Percentiles rank a stretch among this genome's conserved stretches.
Conservation (phyloP, 2,329 filamentous ascomycete genomes). For the Colletotrichum phormii region DNA sequence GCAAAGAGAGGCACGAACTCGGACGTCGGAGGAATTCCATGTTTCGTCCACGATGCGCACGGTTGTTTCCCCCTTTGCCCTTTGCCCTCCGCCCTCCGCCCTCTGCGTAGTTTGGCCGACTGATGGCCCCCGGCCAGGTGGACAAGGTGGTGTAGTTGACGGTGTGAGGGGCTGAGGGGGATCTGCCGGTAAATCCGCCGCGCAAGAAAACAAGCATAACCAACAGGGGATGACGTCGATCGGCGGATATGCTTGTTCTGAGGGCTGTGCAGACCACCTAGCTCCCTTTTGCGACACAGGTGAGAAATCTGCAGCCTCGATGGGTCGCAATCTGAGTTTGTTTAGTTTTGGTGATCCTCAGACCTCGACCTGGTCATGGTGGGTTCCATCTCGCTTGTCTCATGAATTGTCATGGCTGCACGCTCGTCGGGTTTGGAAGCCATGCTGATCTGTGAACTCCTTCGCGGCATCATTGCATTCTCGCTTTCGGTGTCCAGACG, state of each 20-base stretch:
- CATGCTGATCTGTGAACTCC: neutral
- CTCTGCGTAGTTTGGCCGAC: neutral
- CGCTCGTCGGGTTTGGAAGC: neutral
- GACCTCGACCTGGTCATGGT: slow-evolving; percentile 1
- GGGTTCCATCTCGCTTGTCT: slow-evolving; percentile 8
- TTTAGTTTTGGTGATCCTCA: slow-evolving; percentile 20
- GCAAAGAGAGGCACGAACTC: slow-evolving; percentile 3
- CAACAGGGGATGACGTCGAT: slow-evolving; percentile 24
- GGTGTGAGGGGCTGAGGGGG: neutral
- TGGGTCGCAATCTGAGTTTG: slow-evolving; percentile 15
- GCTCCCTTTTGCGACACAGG: slow-evolving; percentile 28
- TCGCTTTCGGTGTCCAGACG: neutral
- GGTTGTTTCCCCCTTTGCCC: slow-evolving; percentile 12
- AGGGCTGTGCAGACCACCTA: slow-evolving; percentile 21
- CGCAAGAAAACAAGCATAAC: slow-evolving; percentile 31
- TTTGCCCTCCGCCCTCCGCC: too few species aligned
- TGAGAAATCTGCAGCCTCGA: slow-evolving; percentile 16
- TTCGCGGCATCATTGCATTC: neutral
- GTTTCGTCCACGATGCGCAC: slow-evolving; percentile 32
- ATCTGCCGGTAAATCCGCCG: slow-evolving; percentile 24
- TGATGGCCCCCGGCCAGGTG: neutral
- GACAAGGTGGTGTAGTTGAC: neutral
- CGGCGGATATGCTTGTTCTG: slow-evolving; percentile 18
- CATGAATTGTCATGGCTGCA: slow-evolving; percentile 28
- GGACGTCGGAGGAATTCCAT: slow-evolving; percentile 18